Conservation (phyloP, 441 rosid species). For the Croton setiger region DNA sequence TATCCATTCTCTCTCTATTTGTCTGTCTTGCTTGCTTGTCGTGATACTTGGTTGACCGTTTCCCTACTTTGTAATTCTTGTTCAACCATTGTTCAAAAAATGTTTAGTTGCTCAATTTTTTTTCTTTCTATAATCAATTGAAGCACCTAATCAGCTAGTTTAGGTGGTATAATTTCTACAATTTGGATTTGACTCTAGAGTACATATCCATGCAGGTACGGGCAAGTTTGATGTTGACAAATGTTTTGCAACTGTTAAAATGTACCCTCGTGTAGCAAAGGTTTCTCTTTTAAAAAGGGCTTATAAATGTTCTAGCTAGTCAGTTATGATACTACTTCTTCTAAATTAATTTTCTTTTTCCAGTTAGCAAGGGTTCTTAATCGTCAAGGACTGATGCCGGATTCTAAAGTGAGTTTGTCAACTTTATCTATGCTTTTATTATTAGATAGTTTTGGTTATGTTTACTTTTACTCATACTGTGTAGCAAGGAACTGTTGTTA, state of each 20-base stretch:
- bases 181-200: constrained; percentile 9
- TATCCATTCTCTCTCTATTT: not conserved
- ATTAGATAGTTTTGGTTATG: not conserved
- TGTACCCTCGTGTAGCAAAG: constrained; percentile 80
- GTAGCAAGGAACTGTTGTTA: constrained; percentile 91
- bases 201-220: constrained; percentile 41
- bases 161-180: not conserved
- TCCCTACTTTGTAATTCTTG: not conserved
- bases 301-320: constrained; percentile 8
- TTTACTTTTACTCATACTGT: constrained; percentile 20
- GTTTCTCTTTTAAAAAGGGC: constrained; percentile 32
- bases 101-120: not conserved
- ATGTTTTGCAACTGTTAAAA: constrained; percentile 73
- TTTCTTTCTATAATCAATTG: not conserved
- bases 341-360: constrained; percentile 10
- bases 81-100: not conserved
- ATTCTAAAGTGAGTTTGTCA: constrained; percentile 63
- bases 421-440: not conserved
- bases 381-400: constrained; percentile 88
- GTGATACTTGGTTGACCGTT: not conserved
- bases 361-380: constrained; percentile 88
- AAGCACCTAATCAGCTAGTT: not conserved
- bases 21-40: not conserved
- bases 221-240: constrained; percentile 81
- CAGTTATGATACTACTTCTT: constrained; percentile 4